Conservation (phyloP, 768 basidiomycete genomes). For the Auricularia heimuer region DNA sequence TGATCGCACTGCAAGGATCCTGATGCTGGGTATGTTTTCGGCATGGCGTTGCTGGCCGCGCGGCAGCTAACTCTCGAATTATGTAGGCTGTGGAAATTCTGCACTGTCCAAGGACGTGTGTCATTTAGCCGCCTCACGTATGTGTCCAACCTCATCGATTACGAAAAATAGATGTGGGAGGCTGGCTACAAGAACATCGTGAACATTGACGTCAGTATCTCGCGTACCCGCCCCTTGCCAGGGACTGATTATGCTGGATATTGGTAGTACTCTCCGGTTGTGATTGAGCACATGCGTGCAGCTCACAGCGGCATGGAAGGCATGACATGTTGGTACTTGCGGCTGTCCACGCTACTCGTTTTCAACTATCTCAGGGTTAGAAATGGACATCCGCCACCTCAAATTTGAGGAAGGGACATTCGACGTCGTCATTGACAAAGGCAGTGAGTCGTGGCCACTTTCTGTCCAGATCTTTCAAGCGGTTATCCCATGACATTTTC, state of each 20-base stretch:
- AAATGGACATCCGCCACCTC: constrained; percentile 73
- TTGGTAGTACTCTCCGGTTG: constrained; percentile 58
- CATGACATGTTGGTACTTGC: constrained; percentile 20
- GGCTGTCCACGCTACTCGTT: not conserved
- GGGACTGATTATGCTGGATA: not conserved
- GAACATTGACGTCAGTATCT: constrained; percentile 53
- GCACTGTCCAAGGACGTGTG: constrained; percentile 66
- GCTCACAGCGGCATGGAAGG: constrained; percentile 67
- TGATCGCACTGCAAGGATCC: constrained; percentile 45
- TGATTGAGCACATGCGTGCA: constrained; percentile 64
- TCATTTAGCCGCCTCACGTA: constrained; percentile 1
- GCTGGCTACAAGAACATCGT: constrained; percentile 75
- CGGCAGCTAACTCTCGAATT: not conserved
- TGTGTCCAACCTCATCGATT: constrained; percentile 5
- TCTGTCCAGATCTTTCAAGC: too few species aligned
- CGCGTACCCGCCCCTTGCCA: constrained; percentile 13
- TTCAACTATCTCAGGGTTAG: constrained; percentile 45
- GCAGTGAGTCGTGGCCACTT: constrained; percentile 16
- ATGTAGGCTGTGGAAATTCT: constrained; percentile 67
- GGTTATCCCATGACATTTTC: too few species aligned
- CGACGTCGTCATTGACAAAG: constrained; percentile 82
- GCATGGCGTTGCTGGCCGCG: constrained; percentile 4
- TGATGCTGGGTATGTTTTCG: constrained; percentile 45
- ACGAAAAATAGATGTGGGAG: constrained; percentile 66
- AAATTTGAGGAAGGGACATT: constrained; percentile 51